Evolutionary conservation across 345 rosid species (phyloP).

Genomic region (Raphanus sativus): DNA sequence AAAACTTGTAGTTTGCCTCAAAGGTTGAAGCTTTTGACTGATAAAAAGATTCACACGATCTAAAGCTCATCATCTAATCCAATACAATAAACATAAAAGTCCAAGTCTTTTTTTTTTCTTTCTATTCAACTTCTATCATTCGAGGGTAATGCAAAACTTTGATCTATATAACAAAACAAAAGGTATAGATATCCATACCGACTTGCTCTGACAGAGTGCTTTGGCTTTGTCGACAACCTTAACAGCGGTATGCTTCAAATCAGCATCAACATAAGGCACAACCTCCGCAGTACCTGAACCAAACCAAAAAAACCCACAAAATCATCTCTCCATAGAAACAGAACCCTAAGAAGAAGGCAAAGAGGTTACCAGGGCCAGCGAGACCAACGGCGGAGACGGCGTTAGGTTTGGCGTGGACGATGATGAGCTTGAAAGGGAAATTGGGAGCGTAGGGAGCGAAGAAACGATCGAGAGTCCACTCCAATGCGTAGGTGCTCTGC

Average conservation of each 20-base stretch:
- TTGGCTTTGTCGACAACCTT: slow-evolving; percentile 67
- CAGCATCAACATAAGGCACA: slow-evolving; percentile 64
- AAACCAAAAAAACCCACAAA: not conserved
- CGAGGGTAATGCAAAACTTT: too few relatives aligned
- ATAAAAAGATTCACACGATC: not conserved
- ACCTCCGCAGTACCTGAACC: slow-evolving; percentile 70
- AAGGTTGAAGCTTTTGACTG: not conserved
- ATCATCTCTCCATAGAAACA: not conserved
- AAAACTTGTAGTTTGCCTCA: not conserved
- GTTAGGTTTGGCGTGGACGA: slow-evolving; percentile 80
- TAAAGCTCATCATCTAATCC: not conserved
- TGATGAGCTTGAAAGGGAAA: slow-evolving; percentile 66
- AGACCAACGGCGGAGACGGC: slow-evolving; percentile 59
- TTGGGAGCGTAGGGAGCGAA: slow-evolving; percentile 54
- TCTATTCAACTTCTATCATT: too few relatives aligned
- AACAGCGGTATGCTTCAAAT: slow-evolving; percentile 69
- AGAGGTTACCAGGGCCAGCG: slow-evolving; percentile 70
- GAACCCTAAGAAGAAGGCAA: not conserved
- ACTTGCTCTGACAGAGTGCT: slow-evolving; percentile 53
- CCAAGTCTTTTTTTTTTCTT: too few relatives aligned
- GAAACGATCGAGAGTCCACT: slow-evolving; percentile 86
- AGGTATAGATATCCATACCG: slow-evolving; percentile 40
- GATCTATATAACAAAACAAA: too few relatives aligned
- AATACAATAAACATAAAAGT: not conserved
- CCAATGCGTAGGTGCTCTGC: slow-evolving; percentile 71